Evolutionary conservation across 176 grass and related monocot species (phyloP).

Genomic region (Eremochloa ophiuroides): DNA sequence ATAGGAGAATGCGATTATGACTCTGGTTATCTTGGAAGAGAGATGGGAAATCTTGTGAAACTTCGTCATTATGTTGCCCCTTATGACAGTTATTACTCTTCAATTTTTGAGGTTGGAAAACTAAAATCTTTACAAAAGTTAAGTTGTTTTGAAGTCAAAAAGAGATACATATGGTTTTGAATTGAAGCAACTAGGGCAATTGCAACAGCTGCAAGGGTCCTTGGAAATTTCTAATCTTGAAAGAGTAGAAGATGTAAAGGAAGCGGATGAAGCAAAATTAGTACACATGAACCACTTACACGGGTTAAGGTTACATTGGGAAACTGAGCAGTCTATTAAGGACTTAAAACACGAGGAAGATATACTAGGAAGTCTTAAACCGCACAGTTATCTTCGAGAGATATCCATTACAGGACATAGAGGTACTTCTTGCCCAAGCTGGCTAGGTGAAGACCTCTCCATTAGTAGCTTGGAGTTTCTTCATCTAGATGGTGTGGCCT

Average conservation of each 20-base stretch:
- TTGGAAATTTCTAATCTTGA: background rate
- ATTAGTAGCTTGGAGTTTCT: background rate
- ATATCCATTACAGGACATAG: background rate
- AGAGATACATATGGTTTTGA: background rate
- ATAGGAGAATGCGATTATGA: background rate
- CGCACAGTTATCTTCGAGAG: background rate
- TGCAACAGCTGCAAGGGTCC: background rate
- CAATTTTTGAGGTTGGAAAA: background rate
- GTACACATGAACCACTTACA: background rate
- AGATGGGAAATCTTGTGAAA: background rate
- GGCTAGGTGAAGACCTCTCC: background rate
- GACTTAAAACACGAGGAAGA: background rate
- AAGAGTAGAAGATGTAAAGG: background rate
- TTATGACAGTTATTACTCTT: background rate
- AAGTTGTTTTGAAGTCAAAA: background rate
- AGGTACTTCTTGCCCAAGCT: background rate
- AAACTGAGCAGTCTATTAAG: accelerated
- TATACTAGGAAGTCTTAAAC: background rate
- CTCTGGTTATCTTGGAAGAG: background rate
- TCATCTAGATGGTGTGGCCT: background rate
- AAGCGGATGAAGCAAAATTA: background rate
- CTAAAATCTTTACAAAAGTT: background rate
- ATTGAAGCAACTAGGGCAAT: background rate
- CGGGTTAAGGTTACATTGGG: background rate
- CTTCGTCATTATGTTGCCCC: background rate